Evolutionary conservation across 2,329 filamentous ascomycete species (phyloP), one percentile per base, ranked within the genome.

Genomic region (Daldinia eschscholtzii): DNA sequence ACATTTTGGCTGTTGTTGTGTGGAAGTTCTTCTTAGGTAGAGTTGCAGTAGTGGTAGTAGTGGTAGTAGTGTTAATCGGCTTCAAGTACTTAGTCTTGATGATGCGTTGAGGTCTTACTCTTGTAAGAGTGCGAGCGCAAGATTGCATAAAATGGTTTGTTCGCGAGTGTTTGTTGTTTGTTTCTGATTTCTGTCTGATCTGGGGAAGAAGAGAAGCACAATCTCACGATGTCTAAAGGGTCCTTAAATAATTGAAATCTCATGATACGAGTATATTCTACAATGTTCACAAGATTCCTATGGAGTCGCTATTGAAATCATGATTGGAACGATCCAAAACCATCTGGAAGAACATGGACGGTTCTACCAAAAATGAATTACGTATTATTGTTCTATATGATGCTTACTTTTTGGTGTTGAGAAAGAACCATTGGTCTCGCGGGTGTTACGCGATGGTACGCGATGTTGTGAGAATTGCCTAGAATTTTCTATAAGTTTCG

Each of bases 1-100:
- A 85, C 88, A 90, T 90, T 79, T 79, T 89, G 81, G 55, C 39
- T 65, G 68, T 56, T 67, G 67, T 60, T 62, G 71, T 74, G 63
- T 70, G 67, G 41, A 66, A 57, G 23, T 64, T 67, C 63, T 64
- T 67, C 26, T 30, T 59, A 30, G 50, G 61, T 61, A 23, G 39
- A 41, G 63, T 60, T 30, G 65, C 64, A 56, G 67, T 71, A 46
- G 61, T 48, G 46, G 23, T n/a, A 23, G 20, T 23, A 41, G 63
- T 60, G 26, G 65, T 65, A 56, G 67, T 71, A 46, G 61, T 48
- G 46, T 20, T 65, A 59, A 57, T 63, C 62, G 72, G 65, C 66
- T 64, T 64, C 26, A 59, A 33, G 26, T 56, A 33, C 23, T 67
- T 72, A 72, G 73, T 28, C 48, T 72, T 75, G 68, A 70, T 76